These are phyloP conservation scores for Penicillium riverlandense DNA, from an alignment of 495 filamentous ascomycete species.

Conservation along the genomic window DNA sequence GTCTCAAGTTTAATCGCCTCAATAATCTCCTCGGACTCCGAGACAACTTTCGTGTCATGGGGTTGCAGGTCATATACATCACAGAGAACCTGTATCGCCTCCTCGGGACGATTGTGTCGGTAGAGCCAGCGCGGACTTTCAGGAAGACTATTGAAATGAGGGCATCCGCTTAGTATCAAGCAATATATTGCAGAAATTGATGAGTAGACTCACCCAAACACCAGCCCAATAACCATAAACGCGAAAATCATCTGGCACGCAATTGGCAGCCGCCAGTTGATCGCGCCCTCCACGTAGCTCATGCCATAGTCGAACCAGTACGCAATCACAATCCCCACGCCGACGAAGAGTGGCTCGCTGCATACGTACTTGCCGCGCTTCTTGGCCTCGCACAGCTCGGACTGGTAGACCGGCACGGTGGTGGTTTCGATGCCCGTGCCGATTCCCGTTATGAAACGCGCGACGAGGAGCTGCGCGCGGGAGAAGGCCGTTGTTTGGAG, in stretches of 20 bases:
- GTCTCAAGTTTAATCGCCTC: slow-evolving; percentile 37
- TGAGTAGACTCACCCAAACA: slow-evolving; percentile 18
- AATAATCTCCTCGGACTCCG: slow-evolving; percentile 39
- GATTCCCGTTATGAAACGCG: slow-evolving; percentile 42
- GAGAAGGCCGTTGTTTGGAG: slow-evolving; percentile 37
- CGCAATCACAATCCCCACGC: slow-evolving; percentile 27
- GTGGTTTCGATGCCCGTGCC: slow-evolving; percentile 45
- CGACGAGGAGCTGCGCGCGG: slow-evolving; percentile 36
- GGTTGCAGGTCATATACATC: slow-evolving; percentile 35
- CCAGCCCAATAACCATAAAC: slow-evolving; percentile 24
- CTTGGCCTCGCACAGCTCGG: slow-evolving; percentile 36
- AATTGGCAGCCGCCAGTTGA: slow-evolving; percentile 40
- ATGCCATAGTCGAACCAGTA: slow-evolving; percentile 45
- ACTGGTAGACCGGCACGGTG: slow-evolving; percentile 45
- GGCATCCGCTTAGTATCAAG: too few relatives aligned
- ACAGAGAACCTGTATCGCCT: slow-evolving; percentile 43
- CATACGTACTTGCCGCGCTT: slow-evolving; percentile 38
- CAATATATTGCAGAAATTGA: too few relatives aligned
- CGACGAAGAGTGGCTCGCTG: slow-evolving; percentile 36
- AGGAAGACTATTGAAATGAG: slow-evolving; percentile 19
- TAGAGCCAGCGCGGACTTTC: slow-evolving; percentile 41
- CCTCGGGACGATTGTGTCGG: slow-evolving; percentile 28
- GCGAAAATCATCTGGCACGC: slow-evolving; percentile 37
- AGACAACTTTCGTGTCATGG: slow-evolving; percentile 33
- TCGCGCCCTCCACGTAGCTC: slow-evolving; percentile 25